Conservation (phyloP, 768 basidiomycete genomes). For the Phanerodontia chrysosporium region DNA sequence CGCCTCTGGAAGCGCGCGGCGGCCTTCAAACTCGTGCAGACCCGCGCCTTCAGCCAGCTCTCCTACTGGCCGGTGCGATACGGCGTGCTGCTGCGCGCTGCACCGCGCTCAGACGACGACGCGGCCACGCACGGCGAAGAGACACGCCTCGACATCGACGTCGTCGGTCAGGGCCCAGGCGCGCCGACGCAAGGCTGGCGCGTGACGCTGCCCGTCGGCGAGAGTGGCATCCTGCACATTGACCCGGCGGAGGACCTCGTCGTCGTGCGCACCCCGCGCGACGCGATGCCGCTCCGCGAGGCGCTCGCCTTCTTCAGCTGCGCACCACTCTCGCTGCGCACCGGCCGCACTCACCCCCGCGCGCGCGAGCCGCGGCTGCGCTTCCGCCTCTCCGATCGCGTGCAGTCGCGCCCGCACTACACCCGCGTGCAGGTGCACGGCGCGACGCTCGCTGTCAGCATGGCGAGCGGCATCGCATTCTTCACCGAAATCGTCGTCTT, state of each 20-base stretch:
- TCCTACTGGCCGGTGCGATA: not conserved
- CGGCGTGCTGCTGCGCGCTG: not conserved
- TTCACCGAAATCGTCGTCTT: not conserved
- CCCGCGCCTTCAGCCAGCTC: not conserved
- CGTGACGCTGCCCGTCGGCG: not conserved
- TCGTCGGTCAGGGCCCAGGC: not conserved
- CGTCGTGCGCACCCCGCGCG: not conserved
- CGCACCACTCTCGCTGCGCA: not conserved
- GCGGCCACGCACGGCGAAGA: not conserved
- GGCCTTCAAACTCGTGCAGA: not conserved
- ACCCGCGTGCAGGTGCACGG: slow-evolving; percentile 2
- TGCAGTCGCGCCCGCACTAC: slow-evolving; percentile 1
- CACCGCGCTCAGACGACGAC: not conserved
- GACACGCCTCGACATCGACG: not conserved
- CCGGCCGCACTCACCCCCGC: not conserved
- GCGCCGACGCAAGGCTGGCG: not conserved
- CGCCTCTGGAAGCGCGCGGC: not conserved
- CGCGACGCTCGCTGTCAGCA: not conserved
- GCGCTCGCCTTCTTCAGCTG: not conserved
- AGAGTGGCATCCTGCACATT: not conserved
- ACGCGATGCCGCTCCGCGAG: too few relatives aligned
- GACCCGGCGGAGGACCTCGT: not conserved
- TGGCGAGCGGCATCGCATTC: not conserved
- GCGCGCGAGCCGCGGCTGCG: not conserved
- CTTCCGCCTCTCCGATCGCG: not conserved